A percentile compares a stretch with the other conserved stretches of the same genome.
Conservation (phyloP, 2,329 filamentous ascomycete genomes). For the Pyricularia pennisetigena region DNA sequence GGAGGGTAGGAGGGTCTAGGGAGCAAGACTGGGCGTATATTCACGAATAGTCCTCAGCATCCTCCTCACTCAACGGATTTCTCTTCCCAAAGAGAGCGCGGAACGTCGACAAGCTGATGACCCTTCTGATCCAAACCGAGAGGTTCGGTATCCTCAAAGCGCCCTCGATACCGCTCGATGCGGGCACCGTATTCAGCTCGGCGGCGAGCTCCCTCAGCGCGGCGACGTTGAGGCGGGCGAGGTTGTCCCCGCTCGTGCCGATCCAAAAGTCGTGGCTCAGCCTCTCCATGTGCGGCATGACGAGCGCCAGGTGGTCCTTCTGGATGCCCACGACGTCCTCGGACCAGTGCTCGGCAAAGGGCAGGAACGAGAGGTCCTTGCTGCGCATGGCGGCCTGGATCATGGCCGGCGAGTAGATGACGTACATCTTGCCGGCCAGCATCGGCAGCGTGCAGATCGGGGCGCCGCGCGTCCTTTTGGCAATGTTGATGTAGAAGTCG, state of each 20-base stretch:
- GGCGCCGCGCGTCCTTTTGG: constrained; percentile 6
- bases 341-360: constrained; percentile 26
- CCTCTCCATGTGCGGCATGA: constrained; percentile 19
- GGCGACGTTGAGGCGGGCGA: constrained; percentile 23
- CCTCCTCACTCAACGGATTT: constrained; percentile 25
- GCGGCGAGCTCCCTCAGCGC: constrained; percentile 23
- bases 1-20: background rate
- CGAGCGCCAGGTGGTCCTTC: constrained; percentile 17
- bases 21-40: background rate
- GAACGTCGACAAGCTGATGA: constrained; percentile 27
- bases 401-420: constrained; percentile 29
- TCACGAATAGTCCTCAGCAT: constrained; percentile 25
- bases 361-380: constrained; percentile 30
- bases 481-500: constrained; percentile 16
- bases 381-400: constrained; percentile 27
- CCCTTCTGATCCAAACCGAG: constrained; percentile 25
- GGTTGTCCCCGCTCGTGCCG: constrained; percentile 16
- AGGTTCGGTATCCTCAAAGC: constrained; percentile 21
- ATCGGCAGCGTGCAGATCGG: constrained; percentile 28
- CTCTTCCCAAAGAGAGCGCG: constrained; percentile 29
- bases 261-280: constrained; percentile 18
- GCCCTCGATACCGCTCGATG: constrained; percentile 6
- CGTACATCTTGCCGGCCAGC: constrained; percentile 31
- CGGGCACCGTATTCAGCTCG: constrained; percentile 15
- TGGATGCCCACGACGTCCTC: constrained; percentile 25